These are phyloP conservation scores for Mycena pura DNA, from an alignment of 768 basidiomycete species.

Conservation along the genomic window DNA sequence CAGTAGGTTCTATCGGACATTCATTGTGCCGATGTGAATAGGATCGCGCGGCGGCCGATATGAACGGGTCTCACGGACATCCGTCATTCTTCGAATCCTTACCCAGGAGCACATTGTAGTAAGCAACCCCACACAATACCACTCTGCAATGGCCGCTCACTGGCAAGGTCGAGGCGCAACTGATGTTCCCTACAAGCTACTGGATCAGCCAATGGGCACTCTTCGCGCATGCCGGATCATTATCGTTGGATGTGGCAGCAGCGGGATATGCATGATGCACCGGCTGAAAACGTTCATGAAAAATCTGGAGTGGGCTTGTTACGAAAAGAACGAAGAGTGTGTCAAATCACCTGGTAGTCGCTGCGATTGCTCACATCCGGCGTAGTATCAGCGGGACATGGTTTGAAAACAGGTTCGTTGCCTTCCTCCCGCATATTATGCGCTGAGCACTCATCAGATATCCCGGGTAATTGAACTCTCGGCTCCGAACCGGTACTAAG, in stretches of 20 bases:
- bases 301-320: neutral
- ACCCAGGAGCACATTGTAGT: neutral
- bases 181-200: neutral
- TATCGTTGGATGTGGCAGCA: conserved; percentile 11
- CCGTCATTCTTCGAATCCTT: neutral
- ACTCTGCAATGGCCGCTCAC: neutral
- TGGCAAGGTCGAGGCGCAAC: neutral
- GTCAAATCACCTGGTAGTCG: neutral
- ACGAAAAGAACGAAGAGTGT: neutral
- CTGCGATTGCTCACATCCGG: neutral
- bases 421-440: neutral
- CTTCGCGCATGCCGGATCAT: conserved; percentile 6
- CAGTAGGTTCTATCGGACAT: neutral
- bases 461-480: neutral
- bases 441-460: neutral
- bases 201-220: neutral
- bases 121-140: neutral
- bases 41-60: neutral
- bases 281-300: neutral
- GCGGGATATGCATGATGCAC: conserved; percentile 1
- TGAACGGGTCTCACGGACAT: neutral
- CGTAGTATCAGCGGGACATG: neutral
- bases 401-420: neutral
- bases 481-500: neutral
- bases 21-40: neutral